Evolutionary conservation across 441 rosid species (phyloP).

Genomic region (Lepidium campestre): DNA sequence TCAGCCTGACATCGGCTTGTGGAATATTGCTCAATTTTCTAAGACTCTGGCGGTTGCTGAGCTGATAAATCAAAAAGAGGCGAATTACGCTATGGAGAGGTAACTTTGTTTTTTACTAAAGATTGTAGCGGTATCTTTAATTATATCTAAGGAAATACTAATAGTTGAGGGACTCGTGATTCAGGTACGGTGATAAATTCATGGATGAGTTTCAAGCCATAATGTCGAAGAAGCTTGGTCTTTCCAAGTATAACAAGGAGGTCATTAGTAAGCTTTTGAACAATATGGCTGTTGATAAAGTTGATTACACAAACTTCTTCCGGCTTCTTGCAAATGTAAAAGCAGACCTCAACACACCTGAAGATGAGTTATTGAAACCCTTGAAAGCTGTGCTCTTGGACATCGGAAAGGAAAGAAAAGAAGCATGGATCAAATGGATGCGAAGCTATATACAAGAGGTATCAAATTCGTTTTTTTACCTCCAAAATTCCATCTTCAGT

Average conservation of each 20-base stretch:
- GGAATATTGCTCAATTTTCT: conserved; percentile 90
- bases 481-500: background rate
- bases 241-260: conserved; percentile 85
- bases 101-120: conserved; percentile 3
- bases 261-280: conserved; percentile 75
- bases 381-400: conserved; percentile 85
- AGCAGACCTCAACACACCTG: conserved; percentile 61
- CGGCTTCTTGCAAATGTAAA: conserved; percentile 76
- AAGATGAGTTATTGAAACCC: conserved; percentile 61
- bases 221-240: conserved; percentile 90
- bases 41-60: conserved; percentile 60
- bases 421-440: conserved; percentile 90
- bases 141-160: background rate
- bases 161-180: background rate
- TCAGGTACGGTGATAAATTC: conserved; percentile 85
- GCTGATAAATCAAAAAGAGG: conserved; percentile 78
- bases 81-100: conserved; percentile 95
- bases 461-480: conserved; percentile 1
- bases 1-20: conserved; percentile 90
- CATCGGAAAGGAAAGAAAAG: conserved; percentile 93
- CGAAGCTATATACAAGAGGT: conserved; percentile 85
- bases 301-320: conserved; percentile 95
- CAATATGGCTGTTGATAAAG: conserved; percentile 97
- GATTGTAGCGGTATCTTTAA: background rate
- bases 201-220: conserved; percentile 96